Conservation (phyloP, 768 basidiomycete species). For the Myochromella boudieri region DNA sequence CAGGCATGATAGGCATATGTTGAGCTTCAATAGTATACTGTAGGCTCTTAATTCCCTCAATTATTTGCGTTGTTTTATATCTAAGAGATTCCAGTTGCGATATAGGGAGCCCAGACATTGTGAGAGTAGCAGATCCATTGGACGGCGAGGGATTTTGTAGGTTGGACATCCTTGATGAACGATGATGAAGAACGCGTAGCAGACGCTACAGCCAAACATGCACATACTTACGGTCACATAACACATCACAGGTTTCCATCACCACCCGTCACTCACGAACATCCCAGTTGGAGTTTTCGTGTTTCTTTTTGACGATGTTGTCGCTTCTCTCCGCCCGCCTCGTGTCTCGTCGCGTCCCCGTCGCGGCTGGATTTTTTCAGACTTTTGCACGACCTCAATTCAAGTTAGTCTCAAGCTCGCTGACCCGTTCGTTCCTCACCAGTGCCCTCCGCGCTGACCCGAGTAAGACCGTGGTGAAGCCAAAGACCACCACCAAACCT, state of each 20-base stretch:
- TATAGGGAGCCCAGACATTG: conserved; percentile 25
- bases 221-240: no score
- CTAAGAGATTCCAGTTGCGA: conserved; percentile 74
- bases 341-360: conserved; percentile 8
- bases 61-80: conserved; percentile 77
- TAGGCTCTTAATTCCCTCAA: conserved; percentile 70
- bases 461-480: not conserved
- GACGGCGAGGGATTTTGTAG: no score
- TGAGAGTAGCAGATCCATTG: conserved; percentile 5
- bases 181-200: no score
- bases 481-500: not conserved
- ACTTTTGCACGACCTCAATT: not conserved
- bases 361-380: not conserved
- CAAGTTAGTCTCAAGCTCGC: conserved; percentile 7
- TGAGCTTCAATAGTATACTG: conserved; percentile 63
- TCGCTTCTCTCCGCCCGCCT: conserved; percentile 11
- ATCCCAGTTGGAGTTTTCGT: not conserved
- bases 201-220: no score
- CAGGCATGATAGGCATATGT: conserved; percentile 59
- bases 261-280: no score
- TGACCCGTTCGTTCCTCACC: conserved; percentile 20
- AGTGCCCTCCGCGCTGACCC: conserved; percentile 12
- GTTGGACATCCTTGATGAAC: no score
- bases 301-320: conserved; percentile 11
- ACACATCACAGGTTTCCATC: no score